Conservation (phyloP, 768 basidiomycete genomes). For the Hemileccinum impolitum region DNA sequence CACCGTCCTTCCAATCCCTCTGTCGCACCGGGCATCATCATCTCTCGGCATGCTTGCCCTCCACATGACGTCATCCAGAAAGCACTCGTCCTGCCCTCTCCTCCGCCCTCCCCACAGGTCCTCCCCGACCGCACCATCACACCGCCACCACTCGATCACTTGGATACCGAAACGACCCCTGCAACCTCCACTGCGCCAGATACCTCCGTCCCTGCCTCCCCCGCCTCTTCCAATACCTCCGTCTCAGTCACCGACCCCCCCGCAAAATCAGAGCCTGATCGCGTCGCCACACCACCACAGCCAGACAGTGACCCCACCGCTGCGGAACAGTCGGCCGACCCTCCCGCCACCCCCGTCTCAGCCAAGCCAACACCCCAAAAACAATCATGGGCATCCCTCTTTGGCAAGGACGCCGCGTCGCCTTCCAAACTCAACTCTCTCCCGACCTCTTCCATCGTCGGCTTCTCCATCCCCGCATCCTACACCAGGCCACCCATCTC, state of each 20-base stretch:
- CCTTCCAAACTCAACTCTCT: conserved; percentile 46
- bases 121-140: conserved; percentile 5
- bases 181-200: conserved; percentile 39
- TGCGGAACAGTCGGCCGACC: conserved; percentile 1
- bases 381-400: conserved; percentile 69
- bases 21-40: conserved; percentile 66
- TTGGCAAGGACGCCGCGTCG: conserved; percentile 44
- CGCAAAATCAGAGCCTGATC: conserved; percentile 8
- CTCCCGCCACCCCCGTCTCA: conserved; percentile 8
- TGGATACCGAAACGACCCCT: conserved; percentile 44
- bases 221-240: conserved; percentile 59
- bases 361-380: conserved; percentile 44
- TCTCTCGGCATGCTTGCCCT: conserved; percentile 61
- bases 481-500: conserved; percentile 29
- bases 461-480: conserved; percentile 66
- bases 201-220: conserved; percentile 50
- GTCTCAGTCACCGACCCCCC: conserved; percentile 39
- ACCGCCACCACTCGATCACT: conserved; percentile 17
- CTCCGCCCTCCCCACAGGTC: conserved; percentile 39
- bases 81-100: conserved; percentile 53
- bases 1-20: conserved; percentile 64
- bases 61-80: conserved; percentile 54
- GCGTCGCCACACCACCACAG: conserved; percentile 8
- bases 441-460: conserved; percentile 68
- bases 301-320: background rate